Evolutionary conservation across 495 filamentous ascomycete genomes (phyloP).

Genomic region (Corynascus novoguineensis): DNA sequence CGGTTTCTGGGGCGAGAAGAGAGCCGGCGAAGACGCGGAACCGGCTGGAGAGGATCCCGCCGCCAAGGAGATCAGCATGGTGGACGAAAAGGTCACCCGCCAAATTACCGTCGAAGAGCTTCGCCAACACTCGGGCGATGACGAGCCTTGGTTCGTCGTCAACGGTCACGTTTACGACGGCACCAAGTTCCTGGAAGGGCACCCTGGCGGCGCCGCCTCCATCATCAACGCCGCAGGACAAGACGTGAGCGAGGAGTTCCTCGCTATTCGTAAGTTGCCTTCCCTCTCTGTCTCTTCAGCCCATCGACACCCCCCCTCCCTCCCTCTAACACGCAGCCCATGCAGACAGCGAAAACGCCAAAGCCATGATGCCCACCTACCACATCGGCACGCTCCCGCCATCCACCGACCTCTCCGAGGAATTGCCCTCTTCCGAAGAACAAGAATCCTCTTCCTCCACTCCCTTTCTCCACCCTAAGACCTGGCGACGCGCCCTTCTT

Average conservation of each 20-base stretch:
- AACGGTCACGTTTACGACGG: slow-evolving; percentile 93
- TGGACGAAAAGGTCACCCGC: slow-evolving; percentile 58
- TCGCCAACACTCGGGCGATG: slow-evolving; percentile 57
- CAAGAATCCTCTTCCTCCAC: slow-evolving; percentile 35
- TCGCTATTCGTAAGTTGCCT: slow-evolving; percentile 75
- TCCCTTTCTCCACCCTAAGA: slow-evolving; percentile 64
- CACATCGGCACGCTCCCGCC: slow-evolving; percentile 73
- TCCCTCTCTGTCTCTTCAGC: background rate
- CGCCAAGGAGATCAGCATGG: slow-evolving; percentile 75
- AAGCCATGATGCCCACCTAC: slow-evolving; percentile 83
- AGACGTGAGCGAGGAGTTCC: slow-evolving; percentile 89
- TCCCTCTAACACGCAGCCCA: background rate
- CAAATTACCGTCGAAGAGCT: slow-evolving; percentile 69
- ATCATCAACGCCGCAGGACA: slow-evolving; percentile 79
- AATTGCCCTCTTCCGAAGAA: slow-evolving; percentile 1
- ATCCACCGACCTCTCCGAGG: slow-evolving; percentile 52
- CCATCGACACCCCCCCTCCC: slow-evolving; percentile 6
- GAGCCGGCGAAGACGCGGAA: slow-evolving; percentile 51
- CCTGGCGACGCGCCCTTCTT: slow-evolving; percentile 67
- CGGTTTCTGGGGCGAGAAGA: slow-evolving; percentile 79
- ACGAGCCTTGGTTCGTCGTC: slow-evolving; percentile 84
- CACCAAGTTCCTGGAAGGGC: slow-evolving; percentile 72
- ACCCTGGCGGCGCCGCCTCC: slow-evolving; percentile 85
- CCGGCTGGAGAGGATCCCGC: slow-evolving; percentile 34
- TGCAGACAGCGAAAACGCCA: slow-evolving; percentile 90